Evolutionary conservation across 306 rosid species (phyloP), one percentile per base, ranked within the genome.

Genomic region (Castanea mollissima): DNA sequence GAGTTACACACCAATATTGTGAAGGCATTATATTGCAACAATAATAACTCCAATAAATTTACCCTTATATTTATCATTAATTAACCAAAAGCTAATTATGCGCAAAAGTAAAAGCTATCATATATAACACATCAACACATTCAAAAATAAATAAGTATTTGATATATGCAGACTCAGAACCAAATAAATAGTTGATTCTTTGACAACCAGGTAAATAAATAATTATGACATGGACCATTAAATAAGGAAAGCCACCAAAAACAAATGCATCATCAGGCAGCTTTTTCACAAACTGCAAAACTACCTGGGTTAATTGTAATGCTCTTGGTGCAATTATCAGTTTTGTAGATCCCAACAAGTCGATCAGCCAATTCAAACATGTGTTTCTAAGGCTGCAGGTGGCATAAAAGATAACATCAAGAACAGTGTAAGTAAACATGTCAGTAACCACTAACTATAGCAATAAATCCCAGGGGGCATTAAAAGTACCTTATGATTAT

Each of bases 281-380:
- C 92, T 49, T 89, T 83, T 83, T 91, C 88, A 74, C 92, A 92
- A 4, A 91, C 92, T 15, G 79, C 93, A 78, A 95, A 92, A 85
- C 92, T 91, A 32, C 85, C 87, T 0, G 97, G 98, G 85, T 95
- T 86, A 60, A 95, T 91, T 34, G 97, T 95, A 67, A 91, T 91
- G 87, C 99, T 95, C 79, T 95, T 95, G 13, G 99, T 95, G 92
- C 99, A 95, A 71, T 91, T 91, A 78, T 93, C 97, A 56, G 98
- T 93, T 71, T 95, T 95, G 82, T 93, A 95, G 57, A 95, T 95
- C 71, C 97, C 99, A 51, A 95, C 98, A 15, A 93, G 92, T 69
- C 99, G 83, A 87, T 95, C 97, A 4, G 98, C 99, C 87, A 93
- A 80, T 86, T 95, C 99, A 82, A 95, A 95, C 99, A 95, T 95